phyloP scores from a whole-genome alignment of 2,329 filamentous ascomycete genomes.

The Calonectria naviculata region DNA sequence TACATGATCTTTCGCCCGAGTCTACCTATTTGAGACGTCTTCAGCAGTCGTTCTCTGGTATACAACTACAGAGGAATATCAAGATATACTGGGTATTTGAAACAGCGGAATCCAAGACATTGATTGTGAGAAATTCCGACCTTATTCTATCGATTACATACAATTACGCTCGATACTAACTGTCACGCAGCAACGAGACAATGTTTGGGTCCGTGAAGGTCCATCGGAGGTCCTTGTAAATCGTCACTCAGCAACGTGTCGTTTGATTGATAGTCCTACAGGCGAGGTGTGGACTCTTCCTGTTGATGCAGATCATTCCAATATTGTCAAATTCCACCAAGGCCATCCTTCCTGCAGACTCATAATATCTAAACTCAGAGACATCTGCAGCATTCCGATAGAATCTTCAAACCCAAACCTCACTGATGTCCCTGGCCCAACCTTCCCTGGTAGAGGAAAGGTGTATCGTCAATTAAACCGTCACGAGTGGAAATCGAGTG shows the following conservation, averaged over 20 bases:
- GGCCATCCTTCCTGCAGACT: background rate
- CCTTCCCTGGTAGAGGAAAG: background rate
- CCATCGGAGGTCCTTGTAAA: background rate
- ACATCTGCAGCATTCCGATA: background rate
- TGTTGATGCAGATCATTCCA: background rate
- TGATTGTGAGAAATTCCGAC: background rate
- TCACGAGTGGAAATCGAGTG: background rate
- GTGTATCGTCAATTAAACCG: no score
- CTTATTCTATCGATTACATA: no score
- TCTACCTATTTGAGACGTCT: background rate
- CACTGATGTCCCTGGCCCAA: background rate
- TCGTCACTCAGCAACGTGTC: background rate
- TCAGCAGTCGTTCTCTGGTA: background rate
- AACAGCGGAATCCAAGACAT: background rate
- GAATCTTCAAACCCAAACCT: background rate
- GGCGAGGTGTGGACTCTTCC: background rate
- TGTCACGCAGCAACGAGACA: background rate
- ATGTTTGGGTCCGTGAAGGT: background rate
- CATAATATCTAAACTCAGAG: background rate
- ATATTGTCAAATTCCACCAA: background rate
- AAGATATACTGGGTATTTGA: background rate
- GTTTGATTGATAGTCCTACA: background rate
- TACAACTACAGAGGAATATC: background rate
- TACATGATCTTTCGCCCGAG: background rate
- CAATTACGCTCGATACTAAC: background rate